Base-by-base conservation (phyloP, 371 early-diverging fungal species). In the Choanephora cucurbitarum region DNA sequence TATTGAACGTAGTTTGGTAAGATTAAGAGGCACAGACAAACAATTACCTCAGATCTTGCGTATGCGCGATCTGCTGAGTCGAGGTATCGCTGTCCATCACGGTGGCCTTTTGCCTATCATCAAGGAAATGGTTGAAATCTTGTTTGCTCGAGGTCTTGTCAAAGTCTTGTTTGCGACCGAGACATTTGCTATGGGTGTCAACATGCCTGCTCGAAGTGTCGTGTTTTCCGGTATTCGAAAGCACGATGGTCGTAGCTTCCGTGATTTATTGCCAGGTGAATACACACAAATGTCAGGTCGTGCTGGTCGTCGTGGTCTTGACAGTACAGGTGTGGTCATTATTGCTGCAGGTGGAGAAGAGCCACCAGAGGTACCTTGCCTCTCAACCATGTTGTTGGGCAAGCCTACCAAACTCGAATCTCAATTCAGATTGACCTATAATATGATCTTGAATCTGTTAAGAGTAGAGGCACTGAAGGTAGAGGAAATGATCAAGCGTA, bases 251-350 rank as follows among this genome's bases (percentile, higher is more conserved):
- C 85, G 77, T 44, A 75, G 71, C 19, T 93, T 94, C 77, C 78
- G 97, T 11, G 86, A 94, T 53, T 80, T 98, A 33, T 59, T 91
- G 34, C 93, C 96, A 15, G 93, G 96, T 55, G 99, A 99, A 69
- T 99, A 98, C 72, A 99, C 96, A 1, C 99, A 99, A 82, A 99
- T 99, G 99, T 92, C 95, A 15, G 99, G 99, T 0, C 86, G 99
- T 52, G 99, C 99, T 10, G 99, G 99, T 52, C 88, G 99, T 63
- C 91, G 99, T 80, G 99, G 98, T 21, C 79, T 96, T 11, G 99
- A 99, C 64, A 83, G 73, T 10, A 94, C 93, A 3, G 99, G 99
- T 31, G 83, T 92, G 33, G 99, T 99, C 0, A 91, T 99, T 45
- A 91, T 99, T 58, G 88, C 90, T 5, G 84, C 85, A 42, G 71